Evolutionary conservation across 2,329 filamentous ascomycete genomes (phyloP).

Genomic region (Trichoderma breve): DNA sequence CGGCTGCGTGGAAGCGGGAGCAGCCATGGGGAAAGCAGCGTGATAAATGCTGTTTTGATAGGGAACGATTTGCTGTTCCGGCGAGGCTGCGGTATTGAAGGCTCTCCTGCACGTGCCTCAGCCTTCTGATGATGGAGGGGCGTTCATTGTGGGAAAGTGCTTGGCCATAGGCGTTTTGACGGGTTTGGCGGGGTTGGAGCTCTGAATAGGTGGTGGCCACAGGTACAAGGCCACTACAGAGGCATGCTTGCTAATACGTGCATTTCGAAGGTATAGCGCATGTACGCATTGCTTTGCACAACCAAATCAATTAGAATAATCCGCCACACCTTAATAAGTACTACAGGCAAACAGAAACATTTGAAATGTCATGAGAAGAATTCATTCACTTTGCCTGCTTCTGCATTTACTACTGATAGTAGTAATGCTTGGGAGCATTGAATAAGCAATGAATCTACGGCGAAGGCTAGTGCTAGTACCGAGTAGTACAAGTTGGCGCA

Average conservation of each 20-base stretch:
- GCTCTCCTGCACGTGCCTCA: slow-evolving; percentile 19
- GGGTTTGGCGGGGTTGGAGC: slow-evolving; percentile 15
- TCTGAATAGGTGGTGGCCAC: neutral
- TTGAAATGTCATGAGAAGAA: neutral
- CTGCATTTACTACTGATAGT: neutral
- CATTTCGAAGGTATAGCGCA: neutral
- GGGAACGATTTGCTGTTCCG: neutral
- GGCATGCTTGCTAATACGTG: neutral
- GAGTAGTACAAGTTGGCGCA: neutral
- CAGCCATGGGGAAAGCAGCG: neutral
- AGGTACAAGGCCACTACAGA: neutral
- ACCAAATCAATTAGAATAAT: neutral
- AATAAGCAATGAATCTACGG: neutral
- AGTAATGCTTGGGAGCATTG: neutral
- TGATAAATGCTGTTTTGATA: neutral
- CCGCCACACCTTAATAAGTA: neutral
- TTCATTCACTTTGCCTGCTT: neutral
- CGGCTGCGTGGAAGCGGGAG: slow-evolving; percentile 2
- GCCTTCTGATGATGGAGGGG: slow-evolving; percentile 19
- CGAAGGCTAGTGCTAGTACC: neutral
- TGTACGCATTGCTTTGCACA: neutral
- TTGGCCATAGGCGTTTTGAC: neutral
- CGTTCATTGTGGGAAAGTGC: neutral
- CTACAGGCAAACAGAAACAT: neutral
- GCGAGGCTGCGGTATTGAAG: slow-evolving; percentile 13